These are phyloP conservation scores for Acrodontium crateriforme DNA, from an alignment of 2,329 filamentous ascomycete species.

Conservation along the genomic window DNA sequence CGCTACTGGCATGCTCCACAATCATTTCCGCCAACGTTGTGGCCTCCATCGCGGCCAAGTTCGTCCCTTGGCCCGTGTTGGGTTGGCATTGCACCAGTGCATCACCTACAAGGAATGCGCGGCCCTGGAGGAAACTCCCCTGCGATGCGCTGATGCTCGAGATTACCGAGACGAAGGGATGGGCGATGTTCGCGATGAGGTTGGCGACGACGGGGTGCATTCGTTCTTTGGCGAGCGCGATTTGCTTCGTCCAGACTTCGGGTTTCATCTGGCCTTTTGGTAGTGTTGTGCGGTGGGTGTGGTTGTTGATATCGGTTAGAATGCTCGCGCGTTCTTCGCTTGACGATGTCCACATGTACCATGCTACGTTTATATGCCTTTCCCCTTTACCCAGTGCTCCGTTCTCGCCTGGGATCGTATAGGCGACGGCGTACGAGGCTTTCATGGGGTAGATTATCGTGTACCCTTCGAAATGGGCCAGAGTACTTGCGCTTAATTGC, in stretches of 20 bases:
- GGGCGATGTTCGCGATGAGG: conserved; percentile 12
- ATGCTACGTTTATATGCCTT: conserved; percentile 18
- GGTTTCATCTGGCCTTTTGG: conserved; percentile 16
- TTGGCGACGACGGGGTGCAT: conserved; percentile 14
- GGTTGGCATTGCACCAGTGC: conserved; percentile 17
- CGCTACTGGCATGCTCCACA: too few species aligned
- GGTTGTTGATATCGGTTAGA: conserved; percentile 17
- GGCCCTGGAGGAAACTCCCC: conserved; percentile 13
- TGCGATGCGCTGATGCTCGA: conserved; percentile 11
- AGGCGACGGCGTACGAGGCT: conserved; percentile 11
- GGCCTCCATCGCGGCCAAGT: conserved; percentile 12
- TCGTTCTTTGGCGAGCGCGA: conserved; percentile 8
- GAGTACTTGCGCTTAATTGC: conserved; percentile 4
- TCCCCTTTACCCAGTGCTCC: conserved; percentile 12
- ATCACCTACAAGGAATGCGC: conserved; percentile 19
- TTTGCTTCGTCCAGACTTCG: conserved; percentile 17
- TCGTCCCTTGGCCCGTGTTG: conserved; percentile 16
- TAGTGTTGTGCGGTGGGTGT: conserved; percentile 15
- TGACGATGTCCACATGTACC: conserved; percentile 15
- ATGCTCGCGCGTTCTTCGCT: conserved; percentile 8
- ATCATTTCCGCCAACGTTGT: too few species aligned
- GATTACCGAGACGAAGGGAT: conserved; percentile 19
- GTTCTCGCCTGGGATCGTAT: conserved; percentile 17
- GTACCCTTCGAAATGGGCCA: conserved; percentile 5
- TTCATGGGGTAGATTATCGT: conserved; percentile 5